Conservation (phyloP, 345 rosid genomes). For the Odontarrhena argentea region DNA sequence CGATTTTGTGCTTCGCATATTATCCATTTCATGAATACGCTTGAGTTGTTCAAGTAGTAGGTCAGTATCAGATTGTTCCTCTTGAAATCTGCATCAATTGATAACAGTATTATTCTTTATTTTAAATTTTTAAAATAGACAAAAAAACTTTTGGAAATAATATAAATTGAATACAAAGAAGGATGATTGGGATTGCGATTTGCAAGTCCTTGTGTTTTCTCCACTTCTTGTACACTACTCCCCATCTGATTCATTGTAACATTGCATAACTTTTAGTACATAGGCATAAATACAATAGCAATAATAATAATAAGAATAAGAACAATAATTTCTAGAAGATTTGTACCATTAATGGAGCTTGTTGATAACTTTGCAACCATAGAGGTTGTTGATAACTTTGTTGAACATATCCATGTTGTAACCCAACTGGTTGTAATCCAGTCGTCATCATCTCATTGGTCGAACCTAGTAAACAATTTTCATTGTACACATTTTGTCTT, state of each 20-base stretch:
- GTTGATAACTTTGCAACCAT: neutral
- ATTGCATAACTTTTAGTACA: neutral
- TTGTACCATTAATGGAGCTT: conserved; percentile 23
- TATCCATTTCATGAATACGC: conserved; percentile 16
- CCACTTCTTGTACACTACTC: conserved; percentile 24
- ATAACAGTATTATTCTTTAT: neutral
- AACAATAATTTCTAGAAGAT: neutral
- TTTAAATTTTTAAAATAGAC: neutral
- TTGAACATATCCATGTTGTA: conserved; percentile 8
- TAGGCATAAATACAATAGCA: neutral
- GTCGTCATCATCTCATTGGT: conserved; percentile 5
- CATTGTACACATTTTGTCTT: conserved; percentile 13
- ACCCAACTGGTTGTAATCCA: conserved; percentile 11
- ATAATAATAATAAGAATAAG: neutral
- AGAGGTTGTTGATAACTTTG: conserved; percentile 21
- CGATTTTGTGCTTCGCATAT: conserved; percentile 16
- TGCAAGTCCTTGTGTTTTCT: conserved; percentile 4
- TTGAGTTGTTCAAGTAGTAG: conserved; percentile 14
- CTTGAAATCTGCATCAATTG: conserved; percentile 25
- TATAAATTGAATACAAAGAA: conserved; percentile 13
- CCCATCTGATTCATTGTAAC: conserved; percentile 24
- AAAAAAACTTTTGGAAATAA: neutral
- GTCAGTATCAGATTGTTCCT: neutral
- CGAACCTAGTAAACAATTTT: neutral
- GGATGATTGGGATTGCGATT: conserved; percentile 20